These are phyloP conservation scores for Dictyostelium firmibasis DNA, from an alignment of 78 protist genomes.

Conservation along the genomic window DNA sequence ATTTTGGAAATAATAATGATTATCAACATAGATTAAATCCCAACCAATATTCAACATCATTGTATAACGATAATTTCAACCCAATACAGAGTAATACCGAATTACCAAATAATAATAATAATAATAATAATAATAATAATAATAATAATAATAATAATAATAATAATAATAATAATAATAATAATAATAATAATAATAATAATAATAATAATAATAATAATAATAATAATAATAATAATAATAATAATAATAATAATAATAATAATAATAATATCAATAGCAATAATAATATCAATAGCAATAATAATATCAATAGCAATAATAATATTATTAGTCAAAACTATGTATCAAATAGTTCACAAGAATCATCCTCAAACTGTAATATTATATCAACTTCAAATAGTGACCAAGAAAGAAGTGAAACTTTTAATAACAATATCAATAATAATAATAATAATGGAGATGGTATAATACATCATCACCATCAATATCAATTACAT, in stretches of 20 bases:
- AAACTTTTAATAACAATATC: background rate
- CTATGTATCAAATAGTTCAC: background rate
- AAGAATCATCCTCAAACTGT: background rate
- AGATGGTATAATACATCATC: conserved; percentile 5
- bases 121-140: background rate
- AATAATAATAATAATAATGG: background rate
- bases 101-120: background rate
- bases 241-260: background rate
- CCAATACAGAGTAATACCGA: background rate
- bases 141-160: background rate
- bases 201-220: background rate
- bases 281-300: background rate
- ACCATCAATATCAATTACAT: background rate
- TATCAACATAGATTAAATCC: background rate
- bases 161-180: background rate
- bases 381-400: background rate
- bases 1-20: background rate
- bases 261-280: background rate
- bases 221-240: background rate
- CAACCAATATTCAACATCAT: background rate
- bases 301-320: background rate
- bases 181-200: background rate
- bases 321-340: background rate
- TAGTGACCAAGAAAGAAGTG: background rate
- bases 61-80: background rate